Evolutionary conservation across 2,329 filamentous ascomycete genomes (phyloP).

Genomic region (Diaporthe citri): DNA sequence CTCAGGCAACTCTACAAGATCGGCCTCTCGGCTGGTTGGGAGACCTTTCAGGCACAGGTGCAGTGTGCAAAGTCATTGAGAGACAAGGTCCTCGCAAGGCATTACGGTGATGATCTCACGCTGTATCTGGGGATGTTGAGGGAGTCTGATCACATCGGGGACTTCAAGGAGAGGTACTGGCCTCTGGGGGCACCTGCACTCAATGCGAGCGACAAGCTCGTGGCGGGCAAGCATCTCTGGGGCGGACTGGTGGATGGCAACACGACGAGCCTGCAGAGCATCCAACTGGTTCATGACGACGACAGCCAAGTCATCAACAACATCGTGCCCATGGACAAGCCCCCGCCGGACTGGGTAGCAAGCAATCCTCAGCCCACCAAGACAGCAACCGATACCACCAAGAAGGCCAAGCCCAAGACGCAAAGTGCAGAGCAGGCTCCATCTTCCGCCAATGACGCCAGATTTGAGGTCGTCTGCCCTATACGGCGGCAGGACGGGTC

Average conservation of each 20-base stretch:
- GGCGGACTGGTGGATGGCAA: slow-evolving; percentile 12
- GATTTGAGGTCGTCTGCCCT: slow-evolving; percentile 35
- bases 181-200: slow-evolving; percentile 26
- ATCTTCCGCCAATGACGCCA: slow-evolving; percentile 8
- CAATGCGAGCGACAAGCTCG: background rate
- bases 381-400: slow-evolving; percentile 28
- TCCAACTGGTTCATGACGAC: slow-evolving; percentile 2
- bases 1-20: slow-evolving; percentile 45
- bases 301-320: slow-evolving; percentile 46
- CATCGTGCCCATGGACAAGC: slow-evolving; percentile 47
- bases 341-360: slow-evolving; percentile 16
- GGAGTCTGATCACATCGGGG: slow-evolving; percentile 18
- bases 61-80: slow-evolving; percentile 48
- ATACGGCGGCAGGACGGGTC: slow-evolving; percentile 30
- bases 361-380: slow-evolving; percentile 45
- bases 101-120: slow-evolving; percentile 28
- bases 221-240: slow-evolving; percentile 18
- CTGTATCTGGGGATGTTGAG: slow-evolving; percentile 30
- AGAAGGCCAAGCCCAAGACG: slow-evolving; percentile 28
- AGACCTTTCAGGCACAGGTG: slow-evolving; percentile 52
- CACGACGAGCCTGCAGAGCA: slow-evolving; percentile 33
- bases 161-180: slow-evolving; percentile 29
- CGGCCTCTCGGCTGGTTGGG: slow-evolving; percentile 49
- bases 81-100: slow-evolving; percentile 42
- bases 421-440: slow-evolving; percentile 14